Evolutionary conservation across 352 stramenopile genomes (phyloP).

Genomic region (Pythium grandisporangium): DNA sequence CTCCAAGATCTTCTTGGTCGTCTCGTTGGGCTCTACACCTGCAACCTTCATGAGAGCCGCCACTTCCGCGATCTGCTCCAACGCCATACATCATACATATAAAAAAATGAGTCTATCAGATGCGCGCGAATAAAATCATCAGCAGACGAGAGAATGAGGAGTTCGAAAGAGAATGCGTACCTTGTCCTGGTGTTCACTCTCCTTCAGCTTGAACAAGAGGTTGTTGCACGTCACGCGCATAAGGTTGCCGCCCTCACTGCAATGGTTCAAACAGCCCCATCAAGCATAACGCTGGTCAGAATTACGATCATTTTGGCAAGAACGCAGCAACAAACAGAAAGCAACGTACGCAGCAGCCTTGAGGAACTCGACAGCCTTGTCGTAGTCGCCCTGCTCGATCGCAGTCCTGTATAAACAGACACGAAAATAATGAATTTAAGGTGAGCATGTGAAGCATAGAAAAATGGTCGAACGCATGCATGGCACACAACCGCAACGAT

Average conservation of each 20-base stretch:
- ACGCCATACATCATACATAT: too few species aligned
- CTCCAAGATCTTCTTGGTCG: conserved; percentile 77
- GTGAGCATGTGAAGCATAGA: too few species aligned
- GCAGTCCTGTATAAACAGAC: conserved; percentile 22
- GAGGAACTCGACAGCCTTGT: conserved; percentile 58
- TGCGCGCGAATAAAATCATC: not conserved
- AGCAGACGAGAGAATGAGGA: not conserved
- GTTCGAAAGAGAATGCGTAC: too few species aligned
- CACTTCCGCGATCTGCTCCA: conserved; percentile 52
- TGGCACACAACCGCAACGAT: not conserved
- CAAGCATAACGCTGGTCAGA: too few species aligned
- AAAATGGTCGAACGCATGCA: not conserved
- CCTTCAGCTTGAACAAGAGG: conserved; percentile 81
- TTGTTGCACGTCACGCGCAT: conserved; percentile 85
- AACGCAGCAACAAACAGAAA: not conserved
- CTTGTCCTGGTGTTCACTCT: conserved; percentile 65
- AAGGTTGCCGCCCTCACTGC: conserved; percentile 57
- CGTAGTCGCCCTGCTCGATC: conserved; percentile 63
- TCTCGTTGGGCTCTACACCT: conserved; percentile 72
- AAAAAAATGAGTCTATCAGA: not conserved
- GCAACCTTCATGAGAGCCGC: conserved; percentile 69
- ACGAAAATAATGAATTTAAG: too few species aligned
- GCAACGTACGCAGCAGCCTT: conserved; percentile 66
- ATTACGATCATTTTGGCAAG: not conserved
- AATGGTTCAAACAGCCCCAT: too few species aligned